Base-by-base conservation (phyloP, 441 rosid species). In the Erodium moschatum region DNA sequence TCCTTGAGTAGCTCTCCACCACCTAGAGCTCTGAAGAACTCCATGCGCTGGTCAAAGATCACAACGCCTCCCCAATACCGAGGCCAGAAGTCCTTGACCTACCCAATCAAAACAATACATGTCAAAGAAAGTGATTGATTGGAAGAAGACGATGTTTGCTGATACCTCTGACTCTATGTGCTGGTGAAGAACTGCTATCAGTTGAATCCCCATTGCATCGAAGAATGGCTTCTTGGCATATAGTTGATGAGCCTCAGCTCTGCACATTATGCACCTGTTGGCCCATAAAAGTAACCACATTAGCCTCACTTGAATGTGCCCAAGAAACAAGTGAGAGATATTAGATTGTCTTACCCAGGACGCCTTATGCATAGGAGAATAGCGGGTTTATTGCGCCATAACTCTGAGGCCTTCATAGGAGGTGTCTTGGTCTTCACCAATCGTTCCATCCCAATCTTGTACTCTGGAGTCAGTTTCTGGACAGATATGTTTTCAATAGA, bases 1-100 rank as follows among this genome's bases (percentile, higher is more conserved):
- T 89, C 89, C 75, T 85, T 89, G 11, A 83, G 83, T 64, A 86
- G 79, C 67, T 81, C 75, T 61, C 91, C 91, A 8, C 89, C 87
- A 1, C 89, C 91, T 5, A 89, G 86, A 64, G 95, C 85, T 75
- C 83, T 84, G 79, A 86, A 84, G 82, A 86, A 84, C 48, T 78
- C 85, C 87, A 79, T 81, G 13, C 77, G 67, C 20, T 74, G 80
- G 71, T 88, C 91, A 16, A 67, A 76, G 69, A 79, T 66, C 64
- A 86, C 84, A 11, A 70, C 79, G 8, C 91, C 88, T 0, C 91
- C 91, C 89, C 91, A 88, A 65, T 86, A 88, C 5, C 85, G 75
- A 7, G 91, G 94, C 91, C 94, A 84, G 80, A 86, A 86, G 78
- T 85, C 82, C 69, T 79, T 81, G 24, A 86, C 82, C 90, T 86